A percentile compares a stretch with the other conserved stretches of the same genome.
phyloP scores from a whole-genome alignment of 768 basidiomycete species.

The Cystobasidium ongulense region DNA sequence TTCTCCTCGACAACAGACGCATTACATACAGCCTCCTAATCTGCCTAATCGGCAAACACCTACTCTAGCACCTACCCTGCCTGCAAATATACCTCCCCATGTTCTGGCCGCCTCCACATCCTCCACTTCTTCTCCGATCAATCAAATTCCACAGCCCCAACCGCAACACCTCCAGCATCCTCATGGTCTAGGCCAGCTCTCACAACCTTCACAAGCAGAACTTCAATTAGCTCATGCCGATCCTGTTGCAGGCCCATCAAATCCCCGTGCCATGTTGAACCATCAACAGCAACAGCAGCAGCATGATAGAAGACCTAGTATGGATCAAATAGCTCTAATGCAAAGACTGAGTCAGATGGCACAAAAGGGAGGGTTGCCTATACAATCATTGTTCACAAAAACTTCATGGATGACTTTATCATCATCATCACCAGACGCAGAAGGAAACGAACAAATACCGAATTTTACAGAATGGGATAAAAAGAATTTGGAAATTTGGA shows the following conservation, averaged over 20 bases:
- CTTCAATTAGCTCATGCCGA: neutral
- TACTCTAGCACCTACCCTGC: neutral
- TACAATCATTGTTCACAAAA: constrained; percentile 22
- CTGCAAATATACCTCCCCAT: neutral
- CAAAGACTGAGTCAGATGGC: constrained; percentile 15
- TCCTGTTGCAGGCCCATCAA: neutral
- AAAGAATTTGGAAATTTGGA: constrained; percentile 10
- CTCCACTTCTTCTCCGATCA: neutral
- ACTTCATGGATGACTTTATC: constrained; percentile 18
- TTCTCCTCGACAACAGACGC: neutral
- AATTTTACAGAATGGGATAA: constrained; percentile 6
- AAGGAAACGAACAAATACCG: neutral
- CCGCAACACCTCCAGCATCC: neutral
- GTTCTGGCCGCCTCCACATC: neutral
- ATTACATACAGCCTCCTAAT: neutral
- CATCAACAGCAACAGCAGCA: neutral
- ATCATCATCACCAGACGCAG: neutral
- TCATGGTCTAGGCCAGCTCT: neutral
- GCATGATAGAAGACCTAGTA: constrained; percentile 5
- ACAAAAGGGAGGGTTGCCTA: constrained; percentile 27
- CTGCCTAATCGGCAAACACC: neutral
- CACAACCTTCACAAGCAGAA: neutral
- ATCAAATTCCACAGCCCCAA: neutral
- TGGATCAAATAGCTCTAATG: constrained; percentile 26
- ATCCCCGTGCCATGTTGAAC: neutral